A percentile compares a stretch with the other conserved stretches of the same genome.
Evolutionary conservation across 1,284 basidiomycete genomes (phyloP).

Genomic region (Fomitopsis palustris): DNA sequence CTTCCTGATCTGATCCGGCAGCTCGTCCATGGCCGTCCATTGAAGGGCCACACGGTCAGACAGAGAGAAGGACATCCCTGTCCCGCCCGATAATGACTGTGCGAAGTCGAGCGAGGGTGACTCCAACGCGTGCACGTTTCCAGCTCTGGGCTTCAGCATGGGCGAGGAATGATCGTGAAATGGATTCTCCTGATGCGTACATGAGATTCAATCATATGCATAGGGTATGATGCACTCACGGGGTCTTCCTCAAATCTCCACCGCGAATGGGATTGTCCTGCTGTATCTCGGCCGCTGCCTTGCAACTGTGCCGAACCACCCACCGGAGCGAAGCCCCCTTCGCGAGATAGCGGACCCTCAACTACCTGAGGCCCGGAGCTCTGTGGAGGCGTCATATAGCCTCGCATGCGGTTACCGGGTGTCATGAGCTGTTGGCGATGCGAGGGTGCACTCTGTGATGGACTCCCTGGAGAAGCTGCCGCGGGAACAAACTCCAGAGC

Average conservation of each 20-base stretch:
- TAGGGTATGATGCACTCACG: slow-evolving; percentile 10
- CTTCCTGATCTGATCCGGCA: slow-evolving; percentile 35
- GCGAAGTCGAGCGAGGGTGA: neutral
- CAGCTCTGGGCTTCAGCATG: slow-evolving; percentile 1
- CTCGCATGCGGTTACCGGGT: neutral
- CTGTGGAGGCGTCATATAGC: slow-evolving; percentile 16
- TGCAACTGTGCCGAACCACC: slow-evolving; percentile 12
- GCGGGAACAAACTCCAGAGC: neutral
- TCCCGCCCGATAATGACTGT: slow-evolving; percentile 6
- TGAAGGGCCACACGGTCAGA: slow-evolving; percentile 16
- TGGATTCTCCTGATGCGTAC: slow-evolving; percentile 17
- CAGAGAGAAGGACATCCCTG: slow-evolving; percentile 6
- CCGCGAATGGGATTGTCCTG: slow-evolving; percentile 3
- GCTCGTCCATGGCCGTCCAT: slow-evolving; percentile 8
- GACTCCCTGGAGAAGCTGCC: neutral
- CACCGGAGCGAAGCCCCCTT: neutral
- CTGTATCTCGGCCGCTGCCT: slow-evolving; percentile 12
- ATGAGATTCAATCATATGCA: neutral
- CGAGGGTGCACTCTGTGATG: no score
- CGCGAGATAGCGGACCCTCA: neutral
- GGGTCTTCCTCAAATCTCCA: slow-evolving; percentile 19
- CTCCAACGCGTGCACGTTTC: neutral
- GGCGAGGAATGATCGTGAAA: slow-evolving; percentile 13
- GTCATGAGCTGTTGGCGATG: no score
- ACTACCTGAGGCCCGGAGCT: slow-evolving; percentile 14